These are phyloP conservation scores for Sporisorium exsertum DNA, from an alignment of 1,284 basidiomycete genomes.

Conservation along the genomic window DNA sequence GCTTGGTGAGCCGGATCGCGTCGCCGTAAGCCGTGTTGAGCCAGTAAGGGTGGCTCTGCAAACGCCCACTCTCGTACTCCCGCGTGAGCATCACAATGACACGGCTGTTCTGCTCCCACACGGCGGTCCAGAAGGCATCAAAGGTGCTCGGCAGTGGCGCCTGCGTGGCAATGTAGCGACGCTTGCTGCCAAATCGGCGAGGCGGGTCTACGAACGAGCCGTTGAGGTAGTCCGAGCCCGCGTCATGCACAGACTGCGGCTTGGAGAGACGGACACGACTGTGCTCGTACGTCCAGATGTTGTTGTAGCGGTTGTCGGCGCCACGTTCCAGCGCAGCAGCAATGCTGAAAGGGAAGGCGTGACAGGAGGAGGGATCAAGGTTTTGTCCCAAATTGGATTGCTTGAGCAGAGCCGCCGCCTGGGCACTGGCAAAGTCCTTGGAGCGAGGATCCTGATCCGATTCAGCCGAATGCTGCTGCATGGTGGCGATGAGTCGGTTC, in stretches of 20 bases:
- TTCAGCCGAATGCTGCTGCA: slow-evolving; percentile 83
- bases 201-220: slow-evolving; percentile 63
- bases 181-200: slow-evolving; percentile 46
- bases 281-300: slow-evolving; percentile 97
- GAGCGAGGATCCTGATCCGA: slow-evolving; percentile 49
- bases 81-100: slow-evolving; percentile 83
- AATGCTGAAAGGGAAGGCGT: slow-evolving; percentile 84
- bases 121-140: slow-evolving; percentile 87
- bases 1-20: slow-evolving; percentile 40
- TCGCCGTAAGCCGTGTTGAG: slow-evolving; percentile 79
- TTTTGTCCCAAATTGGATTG: slow-evolving; percentile 6
- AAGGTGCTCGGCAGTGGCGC: slow-evolving; percentile 91
- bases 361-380: slow-evolving; percentile 23
- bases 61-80: slow-evolving; percentile 85
- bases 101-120: slow-evolving; percentile 74
- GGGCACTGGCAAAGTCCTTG: slow-evolving; percentile 40
- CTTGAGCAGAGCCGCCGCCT: slow-evolving; percentile 28
- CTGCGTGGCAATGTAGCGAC: slow-evolving; percentile 94
- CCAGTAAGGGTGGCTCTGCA: slow-evolving; percentile 96
- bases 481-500: slow-evolving; percentile 85
- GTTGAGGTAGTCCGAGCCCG: slow-evolving; percentile 65
- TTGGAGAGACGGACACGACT: slow-evolving; percentile 68
- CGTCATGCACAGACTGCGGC: slow-evolving; percentile 38
- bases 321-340: slow-evolving; percentile 96
- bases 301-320: slow-evolving; percentile 84